phyloP scores from a whole-genome alignment of 805 yeast genomes.

The Saturnispora ahearnii region DNA sequence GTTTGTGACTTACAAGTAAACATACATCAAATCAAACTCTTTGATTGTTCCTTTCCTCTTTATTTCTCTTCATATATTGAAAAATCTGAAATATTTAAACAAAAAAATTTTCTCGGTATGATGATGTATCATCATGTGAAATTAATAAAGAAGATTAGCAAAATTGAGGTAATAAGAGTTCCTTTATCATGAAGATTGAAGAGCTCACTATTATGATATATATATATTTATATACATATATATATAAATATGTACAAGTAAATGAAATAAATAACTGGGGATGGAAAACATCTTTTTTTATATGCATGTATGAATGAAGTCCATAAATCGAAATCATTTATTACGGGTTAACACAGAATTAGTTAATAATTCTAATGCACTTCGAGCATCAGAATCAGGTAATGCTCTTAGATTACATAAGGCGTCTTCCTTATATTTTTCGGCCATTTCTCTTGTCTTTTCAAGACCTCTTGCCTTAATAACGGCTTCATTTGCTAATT shows the following conservation, averaged over 20 bases:
- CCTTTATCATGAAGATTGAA: too few species aligned
- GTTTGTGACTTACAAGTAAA: neutral
- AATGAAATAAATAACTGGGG: neutral
- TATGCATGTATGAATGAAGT: slow-evolving; percentile 1
- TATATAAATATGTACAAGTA: neutral
- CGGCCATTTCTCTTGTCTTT: slow-evolving; percentile 69
- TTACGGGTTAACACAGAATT: slow-evolving; percentile 74
- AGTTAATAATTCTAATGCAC: slow-evolving; percentile 79
- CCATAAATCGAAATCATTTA: slow-evolving; percentile 33
- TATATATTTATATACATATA: neutral
- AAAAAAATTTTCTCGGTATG: neutral
- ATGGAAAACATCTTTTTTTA: neutral
- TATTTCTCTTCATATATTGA: neutral
- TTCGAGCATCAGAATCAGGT: slow-evolving; percentile 84
- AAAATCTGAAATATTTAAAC: neutral
- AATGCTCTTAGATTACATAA: slow-evolving; percentile 57
- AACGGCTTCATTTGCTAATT: slow-evolving; percentile 70
- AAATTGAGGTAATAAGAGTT: neutral
- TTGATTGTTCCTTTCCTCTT: neutral
- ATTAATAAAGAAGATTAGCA: too few species aligned
- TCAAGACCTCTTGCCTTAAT: slow-evolving; percentile 61
- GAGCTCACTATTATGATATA: neutral
- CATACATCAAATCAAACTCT: neutral
- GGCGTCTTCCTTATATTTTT: slow-evolving; percentile 69
- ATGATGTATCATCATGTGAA: too few species aligned